Percentiles rank a stretch among this genome's conserved stretches.
Conservation (phyloP, 345 rosid genomes). For the Eucalyptus curtisii region DNA sequence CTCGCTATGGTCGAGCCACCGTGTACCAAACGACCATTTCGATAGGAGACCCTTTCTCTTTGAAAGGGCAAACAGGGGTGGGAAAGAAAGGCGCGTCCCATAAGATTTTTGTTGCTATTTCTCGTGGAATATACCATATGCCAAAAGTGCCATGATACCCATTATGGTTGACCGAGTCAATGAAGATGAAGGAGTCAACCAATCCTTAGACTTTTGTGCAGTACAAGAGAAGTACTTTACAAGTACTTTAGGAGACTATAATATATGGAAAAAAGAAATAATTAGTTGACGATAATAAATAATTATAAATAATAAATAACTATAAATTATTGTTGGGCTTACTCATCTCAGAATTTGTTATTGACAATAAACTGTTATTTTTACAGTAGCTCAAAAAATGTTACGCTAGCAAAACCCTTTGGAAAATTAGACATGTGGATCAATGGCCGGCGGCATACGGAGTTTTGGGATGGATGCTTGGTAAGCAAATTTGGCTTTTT, state of each 20-base stretch:
- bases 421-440: background rate
- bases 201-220: background rate
- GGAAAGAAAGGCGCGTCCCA: background rate
- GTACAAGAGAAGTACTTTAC: background rate
- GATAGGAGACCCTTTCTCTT: too few species aligned
- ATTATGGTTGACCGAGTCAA: background rate
- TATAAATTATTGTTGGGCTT: fast-evolving
- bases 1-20: background rate
- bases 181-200: background rate
- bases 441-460: background rate
- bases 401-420: fast-evolving
- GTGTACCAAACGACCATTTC: background rate
- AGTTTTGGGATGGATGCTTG: background rate
- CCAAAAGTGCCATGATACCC: background rate
- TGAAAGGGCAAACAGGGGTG: too few species aligned
- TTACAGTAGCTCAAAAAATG: fast-evolving
- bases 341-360: too few species aligned
- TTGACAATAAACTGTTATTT: too few species aligned
- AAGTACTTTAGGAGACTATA: background rate
- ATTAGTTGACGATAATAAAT: too few species aligned
- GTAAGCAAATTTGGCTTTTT: background rate
- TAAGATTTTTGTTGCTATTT: background rate
- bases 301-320: too few species aligned
- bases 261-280: too few species aligned
- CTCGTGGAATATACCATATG: background rate